These are phyloP conservation scores for Lyophyllum decastes DNA, from an alignment of 768 basidiomycete species.

Conservation along the genomic window DNA sequence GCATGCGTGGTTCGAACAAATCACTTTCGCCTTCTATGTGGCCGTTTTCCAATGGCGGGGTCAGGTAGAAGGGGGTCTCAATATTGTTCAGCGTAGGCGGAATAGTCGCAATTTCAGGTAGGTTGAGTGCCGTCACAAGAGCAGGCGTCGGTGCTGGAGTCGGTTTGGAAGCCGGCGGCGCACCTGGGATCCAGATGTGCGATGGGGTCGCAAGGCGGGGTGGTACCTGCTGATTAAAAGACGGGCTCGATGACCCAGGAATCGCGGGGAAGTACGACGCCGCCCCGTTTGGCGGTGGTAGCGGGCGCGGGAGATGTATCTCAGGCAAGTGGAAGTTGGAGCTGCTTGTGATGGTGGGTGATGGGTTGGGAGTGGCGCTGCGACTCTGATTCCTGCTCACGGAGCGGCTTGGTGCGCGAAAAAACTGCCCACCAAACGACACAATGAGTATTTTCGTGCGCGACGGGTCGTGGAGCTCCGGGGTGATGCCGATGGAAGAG, in stretches of 20 bases:
- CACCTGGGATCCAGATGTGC: slow-evolving; percentile 60
- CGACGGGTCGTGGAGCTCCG: slow-evolving; percentile 42
- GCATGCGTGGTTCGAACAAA: slow-evolving; percentile 37
- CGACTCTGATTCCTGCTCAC: slow-evolving; percentile 37
- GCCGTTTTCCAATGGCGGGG: neutral
- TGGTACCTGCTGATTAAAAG: slow-evolving; percentile 10
- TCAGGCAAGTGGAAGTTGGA: slow-evolving; percentile 5
- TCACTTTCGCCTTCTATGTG: slow-evolving; percentile 17
- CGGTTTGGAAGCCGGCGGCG: slow-evolving; percentile 49
- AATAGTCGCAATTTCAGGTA: slow-evolving; percentile 27
- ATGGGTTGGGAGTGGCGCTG: slow-evolving; percentile 20
- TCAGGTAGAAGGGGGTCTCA: slow-evolving; percentile 11
- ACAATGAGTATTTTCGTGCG: slow-evolving; percentile 69
- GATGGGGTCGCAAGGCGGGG: slow-evolving; percentile 49
- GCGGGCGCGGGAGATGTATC: neutral
- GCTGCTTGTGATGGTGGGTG: slow-evolving; percentile 1
- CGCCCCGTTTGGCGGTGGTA: neutral
- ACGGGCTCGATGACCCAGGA: neutral
- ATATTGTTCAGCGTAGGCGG: slow-evolving; percentile 35
- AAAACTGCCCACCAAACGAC: slow-evolving; percentile 80
- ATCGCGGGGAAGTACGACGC: neutral
- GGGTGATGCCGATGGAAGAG: slow-evolving; percentile 58
- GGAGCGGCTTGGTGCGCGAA: slow-evolving; percentile 52
- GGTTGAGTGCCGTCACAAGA: neutral
- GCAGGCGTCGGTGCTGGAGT: neutral